Evolutionary conservation across 2,329 filamentous ascomycete genomes (phyloP), one percentile per base, ranked within the genome.

Genomic region (Fusarium nygamai): DNA sequence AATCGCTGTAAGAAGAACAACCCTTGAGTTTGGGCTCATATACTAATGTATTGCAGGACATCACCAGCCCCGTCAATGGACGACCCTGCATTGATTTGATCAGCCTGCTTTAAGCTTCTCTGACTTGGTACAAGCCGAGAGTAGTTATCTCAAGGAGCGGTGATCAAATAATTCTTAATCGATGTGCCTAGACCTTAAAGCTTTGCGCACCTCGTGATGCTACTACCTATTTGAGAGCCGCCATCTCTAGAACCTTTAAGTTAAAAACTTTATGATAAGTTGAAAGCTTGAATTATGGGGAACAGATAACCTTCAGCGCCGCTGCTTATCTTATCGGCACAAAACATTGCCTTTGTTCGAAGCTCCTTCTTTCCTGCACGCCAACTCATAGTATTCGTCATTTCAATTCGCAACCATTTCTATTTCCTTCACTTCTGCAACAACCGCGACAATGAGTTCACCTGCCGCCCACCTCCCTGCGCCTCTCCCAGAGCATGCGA

Each of bases 401-500:
- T 38, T 17, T 20, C 36, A 38, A 19, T 19, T 20, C 5, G 8
- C 9, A 20, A 20, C 17, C 36, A 9, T 6, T 19, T 24, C 11
- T 51, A 10, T 19, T 5, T 14, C 24, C 22, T 1, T 34, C 22
- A n/a, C n/a, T 16, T 8, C 22, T 16, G 2, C 22, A 10, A 24
- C 29, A 51, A n/a, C 5, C 22, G 10, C 31, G 8, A 51, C 22
- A 8, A 51, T 51, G 48, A 20, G n/a, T 6, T 11, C 22, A 1
- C 48, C 48, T 0, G 31, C 31, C 6, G 12, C 9, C 3, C 31
- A 51, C 6, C 31, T 51, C 8, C 48, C 31, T 6, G 17, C 5
- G 0, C 31, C 31, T 24, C n/a, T 51, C 2, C 1, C 48, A 1
- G 6, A 34, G 0, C 8, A 20, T 14, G n/a, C 31, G 4, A 51